A percentile compares a stretch with the other conserved stretches of the same genome.
These are phyloP conservation scores for Boletellus ananas DNA, from an alignment of 768 basidiomycete species.

Conservation along the genomic window DNA sequence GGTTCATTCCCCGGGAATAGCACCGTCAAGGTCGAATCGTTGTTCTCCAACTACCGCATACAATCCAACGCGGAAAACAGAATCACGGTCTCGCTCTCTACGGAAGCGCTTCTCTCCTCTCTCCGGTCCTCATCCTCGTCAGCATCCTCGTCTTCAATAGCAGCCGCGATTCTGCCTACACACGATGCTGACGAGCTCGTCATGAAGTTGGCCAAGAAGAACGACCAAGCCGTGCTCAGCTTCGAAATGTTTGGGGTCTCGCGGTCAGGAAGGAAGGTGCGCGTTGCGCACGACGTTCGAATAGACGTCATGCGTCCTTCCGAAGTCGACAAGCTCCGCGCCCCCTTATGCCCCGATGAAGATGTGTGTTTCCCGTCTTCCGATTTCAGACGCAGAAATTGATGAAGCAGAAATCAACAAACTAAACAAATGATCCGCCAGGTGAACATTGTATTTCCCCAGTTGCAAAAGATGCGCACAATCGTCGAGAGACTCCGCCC, in stretches of 20 bases:
- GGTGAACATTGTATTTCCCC: slow-evolving; percentile 77
- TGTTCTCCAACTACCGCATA: slow-evolving; percentile 78
- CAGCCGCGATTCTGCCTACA: slow-evolving; percentile 27
- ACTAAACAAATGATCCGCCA: slow-evolving; percentile 25
- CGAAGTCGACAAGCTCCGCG: slow-evolving; percentile 67
- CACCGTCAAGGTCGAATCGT: slow-evolving; percentile 59
- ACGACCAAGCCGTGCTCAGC: slow-evolving; percentile 69
- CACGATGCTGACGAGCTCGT: slow-evolving; percentile 64
- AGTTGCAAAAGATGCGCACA: slow-evolving; percentile 70
- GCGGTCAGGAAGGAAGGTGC: slow-evolving; percentile 57
- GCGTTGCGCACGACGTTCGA: slow-evolving; percentile 74
- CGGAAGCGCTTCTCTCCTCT: slow-evolving; percentile 72
- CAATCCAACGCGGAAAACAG: slow-evolving; percentile 82
- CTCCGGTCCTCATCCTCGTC: slow-evolving; percentile 61
- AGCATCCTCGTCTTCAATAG: slow-evolving; percentile 36
- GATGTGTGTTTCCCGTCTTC: slow-evolving; percentile 51
- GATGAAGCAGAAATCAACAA: background rate
- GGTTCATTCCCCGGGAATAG: slow-evolving; percentile 31
- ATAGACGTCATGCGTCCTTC: slow-evolving; percentile 76
- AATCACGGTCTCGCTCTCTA: slow-evolving; percentile 68
- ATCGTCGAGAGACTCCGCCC: slow-evolving; percentile 71
- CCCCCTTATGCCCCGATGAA: slow-evolving; percentile 83
- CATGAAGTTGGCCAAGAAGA: slow-evolving; percentile 86
- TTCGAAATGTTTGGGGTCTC: slow-evolving; percentile 71
- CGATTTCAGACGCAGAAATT: background rate